Conservation (phyloP, 2,329 filamentous ascomycete species). For the Pseudogymnoascus sp. region DNA sequence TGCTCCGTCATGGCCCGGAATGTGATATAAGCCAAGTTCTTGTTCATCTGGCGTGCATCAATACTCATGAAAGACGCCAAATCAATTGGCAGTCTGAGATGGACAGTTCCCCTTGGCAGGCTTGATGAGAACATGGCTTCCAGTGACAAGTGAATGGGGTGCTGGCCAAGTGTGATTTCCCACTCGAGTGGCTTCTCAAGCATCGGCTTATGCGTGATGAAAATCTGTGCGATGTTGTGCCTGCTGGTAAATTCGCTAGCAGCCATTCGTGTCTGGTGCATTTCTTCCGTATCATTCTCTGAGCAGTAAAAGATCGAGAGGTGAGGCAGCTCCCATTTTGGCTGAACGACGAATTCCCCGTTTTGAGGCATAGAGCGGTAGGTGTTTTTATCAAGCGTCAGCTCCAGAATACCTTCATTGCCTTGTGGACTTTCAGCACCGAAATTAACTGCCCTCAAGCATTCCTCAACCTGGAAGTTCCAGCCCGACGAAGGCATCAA, state of each 20-base stretch:
- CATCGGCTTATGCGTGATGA: slow-evolving; percentile 39
- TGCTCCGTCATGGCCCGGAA: slow-evolving; percentile 1
- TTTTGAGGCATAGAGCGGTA: slow-evolving; percentile 33
- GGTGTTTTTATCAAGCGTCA: slow-evolving; percentile 30
- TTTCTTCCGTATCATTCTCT: slow-evolving; percentile 35
- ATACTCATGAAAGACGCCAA: slow-evolving; percentile 43
- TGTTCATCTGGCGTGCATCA: slow-evolving; percentile 46
- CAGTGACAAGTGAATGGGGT: slow-evolving; percentile 41
- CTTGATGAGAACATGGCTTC: slow-evolving; percentile 27
- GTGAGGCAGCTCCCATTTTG: slow-evolving; percentile 42
- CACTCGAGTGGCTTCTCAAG: slow-evolving; percentile 31
- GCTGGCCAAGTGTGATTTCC: slow-evolving; percentile 32
- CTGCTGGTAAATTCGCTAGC: slow-evolving; percentile 41
- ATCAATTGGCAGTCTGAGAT: slow-evolving; percentile 41
- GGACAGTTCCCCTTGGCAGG: slow-evolving; percentile 14
- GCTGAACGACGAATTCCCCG: slow-evolving; percentile 32
- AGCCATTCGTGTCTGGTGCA: slow-evolving; percentile 34
- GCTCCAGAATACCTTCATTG: slow-evolving; percentile 35
- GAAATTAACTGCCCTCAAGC: slow-evolving; percentile 34
- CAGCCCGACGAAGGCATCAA: slow-evolving; percentile 45
- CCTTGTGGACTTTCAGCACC: slow-evolving; percentile 26
- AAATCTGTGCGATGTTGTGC: slow-evolving; percentile 40
- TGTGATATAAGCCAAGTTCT: slow-evolving; percentile 5
- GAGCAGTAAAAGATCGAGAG: slow-evolving; percentile 44
- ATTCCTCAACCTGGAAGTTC: slow-evolving; percentile 46